phyloP scores from a whole-genome alignment of 108 stramenopile species.

The Cyclotella cryptica region DNA sequence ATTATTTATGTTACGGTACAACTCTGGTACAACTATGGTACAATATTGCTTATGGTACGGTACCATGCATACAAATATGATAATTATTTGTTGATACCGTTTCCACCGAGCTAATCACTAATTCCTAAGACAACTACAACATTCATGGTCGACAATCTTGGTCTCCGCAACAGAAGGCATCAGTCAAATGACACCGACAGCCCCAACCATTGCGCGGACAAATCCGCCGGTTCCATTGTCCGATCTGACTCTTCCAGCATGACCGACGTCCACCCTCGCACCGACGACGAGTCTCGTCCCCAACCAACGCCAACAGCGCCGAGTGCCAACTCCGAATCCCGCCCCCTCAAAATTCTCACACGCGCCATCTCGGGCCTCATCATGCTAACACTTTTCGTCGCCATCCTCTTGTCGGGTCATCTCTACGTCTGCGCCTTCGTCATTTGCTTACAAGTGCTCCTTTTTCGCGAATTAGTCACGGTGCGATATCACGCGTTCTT shows the following conservation, averaged over 20 bases:
- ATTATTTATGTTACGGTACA: too few relatives aligned
- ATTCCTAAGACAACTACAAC: too few relatives aligned
- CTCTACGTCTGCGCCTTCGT: constrained; percentile 86
- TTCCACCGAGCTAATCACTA: too few relatives aligned
- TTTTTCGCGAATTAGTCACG: constrained; percentile 96
- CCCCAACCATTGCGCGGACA: not conserved
- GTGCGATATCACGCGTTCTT: constrained; percentile 91
- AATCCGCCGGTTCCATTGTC: constrained; percentile 11
- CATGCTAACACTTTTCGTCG: constrained; percentile 66
- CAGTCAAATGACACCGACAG: not conserved
- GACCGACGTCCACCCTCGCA: not conserved
- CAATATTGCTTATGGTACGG: too few relatives aligned
- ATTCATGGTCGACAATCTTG: not conserved
- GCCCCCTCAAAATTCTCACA: constrained; percentile 56
- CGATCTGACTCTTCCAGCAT: not conserved
- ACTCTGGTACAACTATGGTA: too few relatives aligned
- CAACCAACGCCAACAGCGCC: not conserved
- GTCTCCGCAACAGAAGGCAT: not conserved
- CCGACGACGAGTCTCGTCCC: constrained; percentile 40
- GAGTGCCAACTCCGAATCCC: constrained; percentile 42
- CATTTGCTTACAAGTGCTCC: constrained; percentile 69
- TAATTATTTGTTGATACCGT: too few relatives aligned
- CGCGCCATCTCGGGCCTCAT: constrained; percentile 58
- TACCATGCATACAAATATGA: too few relatives aligned
- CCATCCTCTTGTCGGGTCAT: constrained; percentile 76